Conservation (phyloP, 208 protist genomes). For the Wallacemonas sp. region DNA sequence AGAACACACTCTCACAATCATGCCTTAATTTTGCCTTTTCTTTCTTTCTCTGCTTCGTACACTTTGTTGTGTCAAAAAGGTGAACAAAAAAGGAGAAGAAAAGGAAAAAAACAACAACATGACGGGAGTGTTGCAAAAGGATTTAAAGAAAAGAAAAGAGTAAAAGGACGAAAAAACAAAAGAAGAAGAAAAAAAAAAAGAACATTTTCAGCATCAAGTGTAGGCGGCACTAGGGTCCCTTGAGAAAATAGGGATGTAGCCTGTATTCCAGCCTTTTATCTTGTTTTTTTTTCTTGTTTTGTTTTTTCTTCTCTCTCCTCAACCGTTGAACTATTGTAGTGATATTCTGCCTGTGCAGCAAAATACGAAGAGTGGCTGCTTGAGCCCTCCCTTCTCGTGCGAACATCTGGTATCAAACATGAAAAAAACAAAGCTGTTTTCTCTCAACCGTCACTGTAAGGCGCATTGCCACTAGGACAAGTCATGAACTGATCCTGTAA, state of each 20-base stretch:
- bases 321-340: background rate
- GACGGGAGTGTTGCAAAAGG: no score
- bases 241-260: conserved; percentile 6
- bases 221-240: no score
- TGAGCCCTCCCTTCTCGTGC: no score
- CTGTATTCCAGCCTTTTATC: background rate
- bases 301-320: conserved; percentile 6
- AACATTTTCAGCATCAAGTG: no score
- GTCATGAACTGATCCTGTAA: background rate
- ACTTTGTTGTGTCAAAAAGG: conserved; percentile 15
- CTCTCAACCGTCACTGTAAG: no score
- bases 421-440: no score
- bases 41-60: conserved; percentile 17
- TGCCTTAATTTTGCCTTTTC: no score
- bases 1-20: no score
- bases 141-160: no score
- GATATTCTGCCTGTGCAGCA: background rate
- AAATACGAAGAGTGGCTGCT: background rate
- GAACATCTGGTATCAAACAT: no score
- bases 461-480: background rate
- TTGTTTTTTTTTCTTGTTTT: conserved; percentile 14
- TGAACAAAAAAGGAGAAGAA: background rate
- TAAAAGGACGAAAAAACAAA: background rate
- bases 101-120: conserved; percentile 16
- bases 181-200: conserved; percentile 17